Percentiles rank a stretch among this genome's conserved stretches.
Conservation (phyloP, 345 rosid genomes). For the Nephelium lappaceum region DNA sequence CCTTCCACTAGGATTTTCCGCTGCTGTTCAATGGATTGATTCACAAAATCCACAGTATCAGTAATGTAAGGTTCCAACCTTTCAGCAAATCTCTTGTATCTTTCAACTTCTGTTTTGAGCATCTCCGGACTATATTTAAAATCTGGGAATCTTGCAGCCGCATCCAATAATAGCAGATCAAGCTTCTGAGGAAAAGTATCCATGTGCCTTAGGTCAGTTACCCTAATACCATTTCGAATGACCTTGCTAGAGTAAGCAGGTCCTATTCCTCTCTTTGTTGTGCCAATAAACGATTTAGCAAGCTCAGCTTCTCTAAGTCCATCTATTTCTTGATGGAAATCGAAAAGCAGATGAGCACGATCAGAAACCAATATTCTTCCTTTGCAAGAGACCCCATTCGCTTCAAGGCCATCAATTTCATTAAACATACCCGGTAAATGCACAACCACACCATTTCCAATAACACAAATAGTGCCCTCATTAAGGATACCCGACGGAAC, state of each 20-base stretch:
- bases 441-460: slow-evolving; percentile 96
- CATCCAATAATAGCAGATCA: slow-evolving; percentile 71
- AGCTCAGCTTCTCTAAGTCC: slow-evolving; percentile 92
- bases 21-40: slow-evolving; percentile 73
- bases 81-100: slow-evolving; percentile 87
- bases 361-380: slow-evolving; percentile 95
- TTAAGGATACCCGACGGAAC: slow-evolving; percentile 94
- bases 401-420: slow-evolving; percentile 84
- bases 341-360: slow-evolving; percentile 87
- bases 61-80: slow-evolving; percentile 87
- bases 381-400: slow-evolving; percentile 79
- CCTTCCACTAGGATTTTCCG: slow-evolving; percentile 94
- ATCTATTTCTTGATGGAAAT: slow-evolving; percentile 91
- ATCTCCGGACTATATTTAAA: slow-evolving; percentile 72
- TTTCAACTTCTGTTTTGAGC: slow-evolving; percentile 87
- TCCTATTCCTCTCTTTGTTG: slow-evolving; percentile 95
- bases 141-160: slow-evolving; percentile 70
- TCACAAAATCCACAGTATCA: slow-evolving; percentile 86
- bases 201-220: slow-evolving; percentile 90
- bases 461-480: slow-evolving; percentile 84
- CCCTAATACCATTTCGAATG: slow-evolving; percentile 89
- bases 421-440: slow-evolving; percentile 84
- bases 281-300: slow-evolving; percentile 87
- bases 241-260: slow-evolving; percentile 87
- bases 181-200: slow-evolving; percentile 92